Base-by-base conservation (phyloP, 495 filamentous ascomycete species). In the Talaromyces proteolyticus region DNA sequence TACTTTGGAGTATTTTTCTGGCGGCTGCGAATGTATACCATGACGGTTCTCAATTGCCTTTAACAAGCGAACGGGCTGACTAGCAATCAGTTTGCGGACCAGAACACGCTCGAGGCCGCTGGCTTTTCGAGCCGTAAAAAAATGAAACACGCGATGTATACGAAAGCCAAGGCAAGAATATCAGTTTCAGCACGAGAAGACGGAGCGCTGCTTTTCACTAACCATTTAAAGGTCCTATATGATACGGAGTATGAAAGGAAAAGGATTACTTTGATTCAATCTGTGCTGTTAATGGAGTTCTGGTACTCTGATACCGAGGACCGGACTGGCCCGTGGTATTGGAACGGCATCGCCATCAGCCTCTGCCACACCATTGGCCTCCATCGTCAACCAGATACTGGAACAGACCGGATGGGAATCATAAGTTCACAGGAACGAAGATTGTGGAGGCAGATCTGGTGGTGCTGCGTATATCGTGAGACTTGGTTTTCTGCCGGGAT, bases 291-390 rank as follows among this genome's bases (percentile, higher is more conserved):
- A 1, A 50, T 42, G 37, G 48, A 38, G 24, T 43, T 50, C 38
- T 50, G 48, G 48, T 50, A 50, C 29, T n/a, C 39, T 0, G 48
- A 50, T 16, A 43, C 48, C 4, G 48, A 50, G 22, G 48, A 50
- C 21, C 21, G 48, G 20, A 50, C 18, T 26, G 48, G 48, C 17
- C 12, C 48, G 3, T 50, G 48, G 48, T 38, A 50, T 34, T 50
- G 48, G 48, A 50, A 42, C 20, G 48, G 48, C 16, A 23, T 50
- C 25, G 48, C 48, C 48, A 50, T 50, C 38, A 42, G 48, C 16
- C 48, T 50, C 4, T 42, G 48, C 48, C 48, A 50, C 16, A 50
- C 18, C 10, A 50, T 50, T 11, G 48, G 48, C 17, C 39, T 50
- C 10, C 48, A 50, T 43, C 48, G 48, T 20, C 43, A 46, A 46